These are phyloP conservation scores for Penstemon davidsonii DNA, from an alignment of 257 asterid species.

Conservation along the genomic window DNA sequence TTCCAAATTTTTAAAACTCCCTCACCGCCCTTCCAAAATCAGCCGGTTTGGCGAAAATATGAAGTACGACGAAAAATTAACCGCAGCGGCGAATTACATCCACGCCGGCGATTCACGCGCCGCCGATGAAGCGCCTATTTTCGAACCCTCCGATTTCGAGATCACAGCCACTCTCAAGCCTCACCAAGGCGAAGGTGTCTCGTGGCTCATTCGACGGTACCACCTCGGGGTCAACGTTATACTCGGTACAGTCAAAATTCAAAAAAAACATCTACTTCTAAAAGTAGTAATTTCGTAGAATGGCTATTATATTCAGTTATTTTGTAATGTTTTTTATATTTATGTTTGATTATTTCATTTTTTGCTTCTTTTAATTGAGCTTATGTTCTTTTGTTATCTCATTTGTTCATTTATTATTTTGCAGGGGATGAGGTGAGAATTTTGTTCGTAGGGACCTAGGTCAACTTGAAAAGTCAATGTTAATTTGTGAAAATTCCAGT, in stretches of 20 bases:
- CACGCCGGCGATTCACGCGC: conserved; percentile 51
- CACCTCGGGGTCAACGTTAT: conserved; percentile 84
- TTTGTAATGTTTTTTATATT: not conserved
- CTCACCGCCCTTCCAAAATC: conserved; percentile 11
- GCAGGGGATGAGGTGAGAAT: conserved; percentile 94
- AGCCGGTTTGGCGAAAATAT: conserved; percentile 34
- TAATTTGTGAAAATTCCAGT: too few relatives aligned
- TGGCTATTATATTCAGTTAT: not conserved
- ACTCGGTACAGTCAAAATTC: conserved; percentile 51
- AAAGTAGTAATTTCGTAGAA: not conserved
- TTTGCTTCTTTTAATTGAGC: conserved; percentile 5
- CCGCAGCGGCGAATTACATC: conserved; percentile 75
- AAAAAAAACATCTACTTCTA: not conserved
- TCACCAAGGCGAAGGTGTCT: conserved; percentile 84
- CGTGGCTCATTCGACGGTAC: conserved; percentile 84
- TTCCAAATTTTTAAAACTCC: conserved; percentile 16
- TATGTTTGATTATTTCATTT: not conserved
- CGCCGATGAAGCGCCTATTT: conserved; percentile 28
- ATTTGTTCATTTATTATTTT: conserved; percentile 18
- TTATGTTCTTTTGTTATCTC: not conserved
- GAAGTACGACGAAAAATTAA: conserved; percentile 70
- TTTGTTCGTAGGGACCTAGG: conserved; percentile 12
- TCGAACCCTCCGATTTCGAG: conserved; percentile 42
- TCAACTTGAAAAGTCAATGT: conserved; percentile 18
- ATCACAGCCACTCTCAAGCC: conserved; percentile 72